Evolutionary conservation across 2,329 filamentous ascomycete species (phyloP).

Genomic region (Aspergillus uvarum): DNA sequence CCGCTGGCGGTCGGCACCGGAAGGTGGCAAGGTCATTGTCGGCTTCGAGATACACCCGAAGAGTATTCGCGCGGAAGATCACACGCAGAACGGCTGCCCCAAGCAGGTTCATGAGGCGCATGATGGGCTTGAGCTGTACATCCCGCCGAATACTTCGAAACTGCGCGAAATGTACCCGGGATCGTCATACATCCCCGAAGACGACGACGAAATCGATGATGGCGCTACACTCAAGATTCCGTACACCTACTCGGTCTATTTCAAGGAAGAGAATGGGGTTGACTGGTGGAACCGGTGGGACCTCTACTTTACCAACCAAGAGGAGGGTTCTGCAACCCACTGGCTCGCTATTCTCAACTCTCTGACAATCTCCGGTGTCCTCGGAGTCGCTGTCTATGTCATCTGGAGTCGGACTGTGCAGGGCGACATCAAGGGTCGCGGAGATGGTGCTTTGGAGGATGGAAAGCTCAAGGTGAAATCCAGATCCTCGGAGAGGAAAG

Average conservation of each 20-base stretch:
- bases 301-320: slow-evolving; percentile 83
- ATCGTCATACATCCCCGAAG: slow-evolving; percentile 59
- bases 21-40: slow-evolving; percentile 75
- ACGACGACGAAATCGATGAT: slow-evolving; percentile 60
- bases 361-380: slow-evolving; percentile 73
- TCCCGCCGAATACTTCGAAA: slow-evolving; percentile 62
- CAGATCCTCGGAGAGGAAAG: slow-evolving; percentile 55
- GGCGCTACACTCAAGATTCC: slow-evolving; percentile 69
- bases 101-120: slow-evolving; percentile 63
- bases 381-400: slow-evolving; percentile 77
- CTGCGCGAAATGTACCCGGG: slow-evolving; percentile 57
- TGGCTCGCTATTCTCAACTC: slow-evolving; percentile 90
- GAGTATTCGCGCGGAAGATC: slow-evolving; percentile 66
- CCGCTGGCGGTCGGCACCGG: slow-evolving; percentile 69
- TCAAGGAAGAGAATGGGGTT: slow-evolving; percentile 74
- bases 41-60: slow-evolving; percentile 90
- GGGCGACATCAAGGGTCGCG: slow-evolving; percentile 73
- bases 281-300: slow-evolving; percentile 88
- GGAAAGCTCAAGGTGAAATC: slow-evolving; percentile 57
- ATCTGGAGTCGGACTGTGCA: slow-evolving; percentile 77
- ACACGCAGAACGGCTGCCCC: slow-evolving; percentile 67
- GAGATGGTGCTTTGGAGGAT: slow-evolving; percentile 65
- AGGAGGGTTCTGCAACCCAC: slow-evolving; percentile 77
- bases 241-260: slow-evolving; percentile 88
- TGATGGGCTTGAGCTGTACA: slow-evolving; percentile 66